A percentile compares a stretch with the other conserved stretches of the same genome.
These are phyloP conservation scores for Gynostemma pentaphyllum DNA, from an alignment of 306 rosid species.

Conservation along the genomic window DNA sequence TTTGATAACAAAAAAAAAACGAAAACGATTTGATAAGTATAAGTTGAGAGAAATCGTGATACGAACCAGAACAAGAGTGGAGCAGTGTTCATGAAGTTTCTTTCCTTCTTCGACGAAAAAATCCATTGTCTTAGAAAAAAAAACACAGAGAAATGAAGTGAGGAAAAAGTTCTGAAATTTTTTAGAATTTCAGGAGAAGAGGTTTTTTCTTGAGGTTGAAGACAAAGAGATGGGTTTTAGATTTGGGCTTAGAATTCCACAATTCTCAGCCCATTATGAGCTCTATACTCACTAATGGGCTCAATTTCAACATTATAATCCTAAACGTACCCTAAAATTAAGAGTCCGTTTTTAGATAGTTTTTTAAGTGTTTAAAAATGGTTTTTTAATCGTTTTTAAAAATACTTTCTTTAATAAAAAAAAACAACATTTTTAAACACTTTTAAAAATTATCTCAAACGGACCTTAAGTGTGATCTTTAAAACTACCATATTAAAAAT, in stretches of 20 bases:
- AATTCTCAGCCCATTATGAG: background rate
- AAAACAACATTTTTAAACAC: too few species aligned
- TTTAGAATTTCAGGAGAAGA: background rate
- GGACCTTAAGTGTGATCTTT: too few species aligned
- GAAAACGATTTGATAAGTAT: background rate
- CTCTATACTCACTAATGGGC: background rate
- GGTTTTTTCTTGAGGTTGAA: conserved; percentile 14
- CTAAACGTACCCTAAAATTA: too few species aligned
- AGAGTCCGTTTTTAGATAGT: too few species aligned
- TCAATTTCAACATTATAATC: background rate
- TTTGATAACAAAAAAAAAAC: background rate
- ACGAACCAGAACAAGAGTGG: conserved; percentile 71
- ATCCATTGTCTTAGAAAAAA: conserved; percentile 28
- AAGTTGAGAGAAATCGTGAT: conserved; percentile 11
- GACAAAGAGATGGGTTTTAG: background rate
- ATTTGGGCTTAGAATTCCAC: background rate
- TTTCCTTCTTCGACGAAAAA: conserved; percentile 54
- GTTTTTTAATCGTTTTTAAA: too few species aligned
- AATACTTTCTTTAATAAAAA: too few species aligned
- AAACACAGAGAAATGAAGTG: background rate
- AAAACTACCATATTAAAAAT: too few species aligned
- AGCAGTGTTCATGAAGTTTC: conserved; percentile 28
- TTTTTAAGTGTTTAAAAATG: too few species aligned
- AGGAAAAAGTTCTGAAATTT: background rate
- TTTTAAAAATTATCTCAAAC: too few species aligned